Conservation (phyloP, 169 alveolate species). For the Babesia ovata region DNA sequence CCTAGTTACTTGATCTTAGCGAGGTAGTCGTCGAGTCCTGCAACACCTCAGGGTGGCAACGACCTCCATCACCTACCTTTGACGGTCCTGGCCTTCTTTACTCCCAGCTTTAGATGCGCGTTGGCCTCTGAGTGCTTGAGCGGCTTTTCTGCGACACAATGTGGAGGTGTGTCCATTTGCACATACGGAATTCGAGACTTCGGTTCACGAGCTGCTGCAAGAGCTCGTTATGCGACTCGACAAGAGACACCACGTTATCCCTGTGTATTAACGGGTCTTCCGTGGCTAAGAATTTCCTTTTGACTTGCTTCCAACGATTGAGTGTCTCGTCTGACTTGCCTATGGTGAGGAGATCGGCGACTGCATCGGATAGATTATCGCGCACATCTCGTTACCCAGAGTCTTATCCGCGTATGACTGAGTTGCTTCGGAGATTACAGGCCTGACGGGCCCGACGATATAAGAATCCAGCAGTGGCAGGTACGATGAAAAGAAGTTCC, state of each 20-base stretch:
- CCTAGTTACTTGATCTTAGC: constrained; percentile 8
- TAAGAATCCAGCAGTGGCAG: constrained; percentile 67
- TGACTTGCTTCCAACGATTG: constrained; percentile 54
- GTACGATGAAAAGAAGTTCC: constrained; percentile 66
- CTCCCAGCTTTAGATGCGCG: constrained; percentile 48
- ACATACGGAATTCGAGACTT: constrained; percentile 54
- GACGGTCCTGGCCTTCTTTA: constrained; percentile 21
- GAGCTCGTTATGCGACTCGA: constrained; percentile 63
- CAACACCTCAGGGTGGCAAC: not conserved
- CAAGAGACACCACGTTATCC: constrained; percentile 18
- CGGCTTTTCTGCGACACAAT: constrained; percentile 47
- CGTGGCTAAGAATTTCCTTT: constrained; percentile 17
- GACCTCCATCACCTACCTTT: constrained; percentile 19
- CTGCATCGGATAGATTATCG: constrained; percentile 7
- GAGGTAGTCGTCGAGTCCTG: constrained; percentile 36
- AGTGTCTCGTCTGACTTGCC: constrained; percentile 60
- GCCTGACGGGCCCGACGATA: constrained; percentile 57
- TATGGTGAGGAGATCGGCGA: constrained; percentile 59
- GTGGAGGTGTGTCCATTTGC: not conserved
- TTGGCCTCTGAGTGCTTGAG: constrained; percentile 69
- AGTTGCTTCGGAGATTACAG: constrained; percentile 29
- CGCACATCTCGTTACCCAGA: constrained; percentile 8
- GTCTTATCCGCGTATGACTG: constrained; percentile 56
- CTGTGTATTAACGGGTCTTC: constrained; percentile 12
- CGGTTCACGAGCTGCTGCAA: constrained; percentile 59